Evolutionary conservation across 179 eudicot species (phyloP).

Genomic region (Dionaea muscipula): DNA sequence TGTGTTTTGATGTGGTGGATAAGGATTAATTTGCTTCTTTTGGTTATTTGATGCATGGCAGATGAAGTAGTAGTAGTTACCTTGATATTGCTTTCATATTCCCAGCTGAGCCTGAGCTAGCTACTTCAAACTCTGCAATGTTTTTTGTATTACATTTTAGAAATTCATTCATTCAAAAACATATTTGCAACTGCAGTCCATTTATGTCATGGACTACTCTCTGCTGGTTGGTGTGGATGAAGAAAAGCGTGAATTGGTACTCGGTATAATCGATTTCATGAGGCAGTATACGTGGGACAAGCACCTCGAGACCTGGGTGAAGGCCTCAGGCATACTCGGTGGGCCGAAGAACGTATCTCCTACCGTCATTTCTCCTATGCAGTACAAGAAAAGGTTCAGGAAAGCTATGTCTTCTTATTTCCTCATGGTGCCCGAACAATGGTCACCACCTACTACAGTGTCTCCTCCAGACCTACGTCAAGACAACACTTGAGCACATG

Average conservation of each 20-base stretch:
- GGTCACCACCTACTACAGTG: conserved; percentile 43
- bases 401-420: conserved; percentile 87
- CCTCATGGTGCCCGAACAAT: conserved; percentile 75
- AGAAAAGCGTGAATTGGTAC: conserved; percentile 66
- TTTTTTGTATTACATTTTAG: no score
- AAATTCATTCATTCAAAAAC: no score
- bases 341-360: conserved; percentile 73
- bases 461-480: conserved; percentile 34
- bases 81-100: no score
- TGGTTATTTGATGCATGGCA: no score
- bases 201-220: conserved; percentile 90
- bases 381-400: conserved; percentile 81
- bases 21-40: no score
- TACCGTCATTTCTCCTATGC: conserved; percentile 77
- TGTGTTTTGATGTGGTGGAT: no score
- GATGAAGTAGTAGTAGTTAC: no score
- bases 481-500: conserved; percentile 16
- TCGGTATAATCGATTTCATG: conserved; percentile 90
- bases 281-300: conserved; percentile 97
- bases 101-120: no score
- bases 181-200: conserved; percentile 29
- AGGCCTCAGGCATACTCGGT: conserved; percentile 81
- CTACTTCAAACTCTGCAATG: no score
- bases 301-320: conserved; percentile 92
- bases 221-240: conserved; percentile 77